Percentiles rank a stretch among this genome's conserved stretches.
phyloP scores from a whole-genome alignment of 345 rosid genomes.

The Eucalyptus globulus region DNA sequence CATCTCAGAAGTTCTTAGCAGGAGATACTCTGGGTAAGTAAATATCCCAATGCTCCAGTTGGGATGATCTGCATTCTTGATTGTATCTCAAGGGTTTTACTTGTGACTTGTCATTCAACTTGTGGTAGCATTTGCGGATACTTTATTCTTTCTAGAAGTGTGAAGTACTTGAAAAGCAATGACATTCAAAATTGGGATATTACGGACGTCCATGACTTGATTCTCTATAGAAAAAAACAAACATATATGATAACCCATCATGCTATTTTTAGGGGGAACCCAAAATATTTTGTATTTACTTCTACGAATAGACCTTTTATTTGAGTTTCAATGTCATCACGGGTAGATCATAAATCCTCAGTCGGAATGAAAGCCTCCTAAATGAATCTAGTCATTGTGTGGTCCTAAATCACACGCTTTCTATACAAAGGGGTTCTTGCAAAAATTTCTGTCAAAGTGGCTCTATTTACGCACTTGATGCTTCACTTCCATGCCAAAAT shows the following conservation, averaged over 20 bases:
- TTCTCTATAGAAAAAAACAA: too few species aligned
- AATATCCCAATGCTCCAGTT: not conserved
- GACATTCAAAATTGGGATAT: not conserved
- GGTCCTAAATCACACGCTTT: not conserved
- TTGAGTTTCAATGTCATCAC: not conserved
- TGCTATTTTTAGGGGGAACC: not conserved
- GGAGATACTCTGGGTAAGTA: conserved; percentile 70
- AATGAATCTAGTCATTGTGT: not conserved
- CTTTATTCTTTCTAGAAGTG: too few species aligned
- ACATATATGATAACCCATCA: not conserved
- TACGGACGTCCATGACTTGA: not conserved
- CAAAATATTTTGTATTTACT: too few species aligned
- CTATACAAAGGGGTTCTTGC: not conserved
- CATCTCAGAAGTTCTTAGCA: conserved; percentile 29
- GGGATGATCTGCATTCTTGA: not conserved
- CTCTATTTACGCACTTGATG: not conserved
- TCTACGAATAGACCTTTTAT: too few species aligned
- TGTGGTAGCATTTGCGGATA: not conserved
- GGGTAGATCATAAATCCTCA: not conserved
- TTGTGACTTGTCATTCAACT: not conserved
- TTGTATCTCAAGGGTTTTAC: not conserved
- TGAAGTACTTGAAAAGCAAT: not conserved
- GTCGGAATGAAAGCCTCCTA: not conserved
- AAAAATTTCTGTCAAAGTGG: not conserved
- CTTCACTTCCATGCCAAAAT: not conserved